Evolutionary conservation across 2,329 filamentous ascomycete species (phyloP), one percentile per base, ranked within the genome.

Genomic region (Ophiostoma perfectum): DNA sequence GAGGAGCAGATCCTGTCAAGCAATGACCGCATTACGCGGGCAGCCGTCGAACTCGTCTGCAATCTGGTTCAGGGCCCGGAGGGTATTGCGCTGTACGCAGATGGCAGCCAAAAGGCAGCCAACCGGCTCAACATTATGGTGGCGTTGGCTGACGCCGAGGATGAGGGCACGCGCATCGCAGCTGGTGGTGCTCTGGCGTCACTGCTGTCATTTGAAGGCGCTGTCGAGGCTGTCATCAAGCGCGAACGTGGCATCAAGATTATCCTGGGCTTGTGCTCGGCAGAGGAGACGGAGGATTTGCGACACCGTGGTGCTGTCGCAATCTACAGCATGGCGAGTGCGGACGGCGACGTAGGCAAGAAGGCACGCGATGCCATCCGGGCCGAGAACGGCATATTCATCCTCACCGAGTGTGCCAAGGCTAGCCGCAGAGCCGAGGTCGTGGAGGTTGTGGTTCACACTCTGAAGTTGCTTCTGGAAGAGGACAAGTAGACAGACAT

Each of bases 171-270:
- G 0, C 83, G 94, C 42, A 87, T 88, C 64, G 95, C 93, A 0
- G 93, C 95, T 0, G 93, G 93, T 2, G 95, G 95, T 1, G 94
- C 93, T 0, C 78, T 99, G 65, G 95, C 94, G 0, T 91, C 91
- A 78, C 79, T 99, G 38, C 93, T 93, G 0, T 86, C 88, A 42
- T 93, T 89, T 76, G 91, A 95, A 73, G 83, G 84, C 1, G 90
- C 91, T 0, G 89, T 94, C 0, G 82, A 85, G 2, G 88, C 85
- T 4, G 83, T 98, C 3, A 74, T 96, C 49, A 84, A 86, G 70
- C 83, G 90, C 47, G 86, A 91, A 5, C 84, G 90, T 14, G 92
- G 92, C 0, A 83, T 95, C 4, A 83, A 88, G 70, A 86, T 92
- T n/a, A 74, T 98, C n/a, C 78, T 99, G n/a, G 86, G 83, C 0